Base-by-base conservation (phyloP, 768 basidiomycete species). In the Crassisporium funariophilum region DNA sequence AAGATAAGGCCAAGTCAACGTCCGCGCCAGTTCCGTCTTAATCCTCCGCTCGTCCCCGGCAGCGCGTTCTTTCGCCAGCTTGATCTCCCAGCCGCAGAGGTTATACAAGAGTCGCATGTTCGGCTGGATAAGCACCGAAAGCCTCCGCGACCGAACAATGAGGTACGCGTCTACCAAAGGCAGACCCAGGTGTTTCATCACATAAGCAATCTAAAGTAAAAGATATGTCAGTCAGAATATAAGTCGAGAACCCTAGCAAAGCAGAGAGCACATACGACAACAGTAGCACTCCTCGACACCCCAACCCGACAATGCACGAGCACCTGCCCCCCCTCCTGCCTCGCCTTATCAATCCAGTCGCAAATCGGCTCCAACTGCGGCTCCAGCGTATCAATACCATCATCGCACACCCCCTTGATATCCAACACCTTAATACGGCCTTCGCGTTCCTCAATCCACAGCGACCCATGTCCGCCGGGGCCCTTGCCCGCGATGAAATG, bases 251-350 rank as follows among this genome's bases (percentile, higher is more conserved):
- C n/a, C n/a, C n/a, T n/a, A n/a, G 29, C 19, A 43, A 7, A 37
- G 27, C 10, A 27, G 35, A 38, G 35, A 24, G 35, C 40, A 79
- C 83, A 65, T 58, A 86, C 85, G 52, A 89, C 89, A 50, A 98
- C 93, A 23, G 92, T 95, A 21, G 95, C 95, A 60, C 88, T 91
- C 50, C 95, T 73, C 35, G 88, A 91, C 34, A 98, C 95, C n/a
- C 95, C 95, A n/a, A 98, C 95, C n/a, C 94, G 80, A 66, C 95
- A 98, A 67, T 98, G 95, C 6, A 98, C 93, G 41, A 98, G 76
- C 24, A 95, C 86, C 61, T 89, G 88, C 2, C 95, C 95, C 5
- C 95, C 94, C 40, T 84, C 79, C 24, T 71, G 66, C 31, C 91
- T 73, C 34, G 93, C 95, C 41, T 80, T 76, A 58, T 95, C 92